These are phyloP conservation scores for Clitopilus hobsonii DNA, from an alignment of 768 basidiomycete genomes.

Conservation along the genomic window DNA sequence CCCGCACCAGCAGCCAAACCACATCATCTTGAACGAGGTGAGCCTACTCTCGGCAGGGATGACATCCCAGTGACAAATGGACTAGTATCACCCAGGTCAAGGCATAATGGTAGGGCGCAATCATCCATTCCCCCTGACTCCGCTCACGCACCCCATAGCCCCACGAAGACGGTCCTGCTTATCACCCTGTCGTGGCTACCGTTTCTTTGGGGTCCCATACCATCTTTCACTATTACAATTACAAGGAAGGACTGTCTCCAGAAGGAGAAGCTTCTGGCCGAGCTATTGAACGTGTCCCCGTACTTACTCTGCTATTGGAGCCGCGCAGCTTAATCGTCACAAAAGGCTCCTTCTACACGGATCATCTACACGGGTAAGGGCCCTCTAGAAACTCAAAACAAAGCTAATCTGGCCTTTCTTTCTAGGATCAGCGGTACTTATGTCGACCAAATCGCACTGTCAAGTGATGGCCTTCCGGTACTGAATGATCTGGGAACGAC, in stretches of 20 bases:
- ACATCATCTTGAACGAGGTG: constrained; percentile 87
- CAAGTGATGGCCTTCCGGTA: constrained; percentile 17
- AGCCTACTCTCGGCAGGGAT: constrained; percentile 8
- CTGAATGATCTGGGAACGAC: constrained; percentile 21
- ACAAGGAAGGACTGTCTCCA: constrained; percentile 25
- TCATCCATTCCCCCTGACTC: neutral
- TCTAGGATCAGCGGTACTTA: constrained; percentile 25
- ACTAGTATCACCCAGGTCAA: constrained; percentile 80
- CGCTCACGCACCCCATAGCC: constrained; percentile 34
- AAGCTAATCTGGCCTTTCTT: constrained; percentile 4
- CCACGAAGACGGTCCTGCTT: constrained; percentile 89
- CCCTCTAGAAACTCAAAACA: neutral
- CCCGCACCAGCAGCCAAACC: constrained; percentile 73
- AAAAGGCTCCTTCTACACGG: constrained; percentile 58
- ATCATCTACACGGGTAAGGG: constrained; percentile 69
- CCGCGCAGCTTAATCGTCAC: constrained; percentile 85
- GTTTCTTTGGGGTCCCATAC: constrained; percentile 82
- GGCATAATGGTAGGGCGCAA: constrained; percentile 74
- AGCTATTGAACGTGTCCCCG: constrained; percentile 58
- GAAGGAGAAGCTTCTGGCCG: constrained; percentile 31
- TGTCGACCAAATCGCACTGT: constrained; percentile 40
- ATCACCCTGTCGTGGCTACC: constrained; percentile 87
- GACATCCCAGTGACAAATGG: neutral
- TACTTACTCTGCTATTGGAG: constrained; percentile 74
- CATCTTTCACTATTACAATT: constrained; percentile 79